Conservation (phyloP, 257 asterid species). For the Paulownia fortunei region DNA sequence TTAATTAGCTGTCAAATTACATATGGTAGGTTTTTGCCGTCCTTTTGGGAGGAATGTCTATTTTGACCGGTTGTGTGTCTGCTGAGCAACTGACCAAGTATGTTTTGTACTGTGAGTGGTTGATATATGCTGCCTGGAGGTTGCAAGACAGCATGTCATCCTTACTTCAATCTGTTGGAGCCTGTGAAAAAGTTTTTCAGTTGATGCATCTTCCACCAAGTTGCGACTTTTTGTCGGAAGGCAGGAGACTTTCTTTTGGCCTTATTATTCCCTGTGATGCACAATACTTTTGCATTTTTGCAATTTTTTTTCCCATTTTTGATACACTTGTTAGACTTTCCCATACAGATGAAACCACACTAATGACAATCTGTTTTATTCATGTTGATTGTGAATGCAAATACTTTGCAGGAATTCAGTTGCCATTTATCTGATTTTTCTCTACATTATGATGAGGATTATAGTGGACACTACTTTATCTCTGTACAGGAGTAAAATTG, state of each 20-base stretch:
- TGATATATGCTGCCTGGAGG: conserved; percentile 71
- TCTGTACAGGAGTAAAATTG: conserved; percentile 46
- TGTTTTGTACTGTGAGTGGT: conserved; percentile 63
- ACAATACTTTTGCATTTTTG: not conserved
- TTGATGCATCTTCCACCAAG: conserved; percentile 54
- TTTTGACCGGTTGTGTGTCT: conserved; percentile 44
- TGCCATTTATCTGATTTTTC: conserved; percentile 10
- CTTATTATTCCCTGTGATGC: not conserved
- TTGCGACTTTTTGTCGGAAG: conserved; percentile 45
- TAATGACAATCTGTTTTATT: not conserved
- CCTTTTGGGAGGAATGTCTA: conserved; percentile 55
- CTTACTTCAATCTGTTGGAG: conserved; percentile 61
- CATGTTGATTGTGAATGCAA: not conserved
- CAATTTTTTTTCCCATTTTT: not conserved
- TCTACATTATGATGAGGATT: not conserved
- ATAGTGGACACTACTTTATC: not conserved
- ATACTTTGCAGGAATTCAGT: not conserved
- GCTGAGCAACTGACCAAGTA: conserved; percentile 66
- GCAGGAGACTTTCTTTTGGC: conserved; percentile 31
- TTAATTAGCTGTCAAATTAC: conserved; percentile 9
- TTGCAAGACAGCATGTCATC: conserved; percentile 59
- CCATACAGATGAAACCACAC: not conserved
- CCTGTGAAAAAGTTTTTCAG: conserved; percentile 58
- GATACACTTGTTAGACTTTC: not conserved
- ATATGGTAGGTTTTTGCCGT: conserved; percentile 51